Conservation (phyloP, 2,329 filamentous ascomycete genomes). For the Nemania serpens region DNA sequence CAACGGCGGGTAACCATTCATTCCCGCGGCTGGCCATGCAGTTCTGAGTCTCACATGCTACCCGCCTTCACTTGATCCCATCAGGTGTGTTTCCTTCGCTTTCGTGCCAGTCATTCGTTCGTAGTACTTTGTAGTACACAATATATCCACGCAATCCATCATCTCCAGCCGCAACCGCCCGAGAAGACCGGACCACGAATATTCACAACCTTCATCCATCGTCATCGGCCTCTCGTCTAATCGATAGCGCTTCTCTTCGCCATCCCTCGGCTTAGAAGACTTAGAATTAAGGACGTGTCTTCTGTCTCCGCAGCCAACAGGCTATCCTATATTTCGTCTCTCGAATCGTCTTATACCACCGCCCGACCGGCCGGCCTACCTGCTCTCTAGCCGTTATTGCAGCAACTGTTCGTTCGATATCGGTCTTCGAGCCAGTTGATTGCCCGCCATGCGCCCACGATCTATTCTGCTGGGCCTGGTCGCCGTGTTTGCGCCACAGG, state of each 20-base stretch:
- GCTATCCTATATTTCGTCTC: too few species aligned
- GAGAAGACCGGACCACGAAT: not conserved
- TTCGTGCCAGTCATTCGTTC: constrained; percentile 24
- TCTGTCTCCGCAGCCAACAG: too few species aligned
- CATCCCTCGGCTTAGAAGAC: too few species aligned
- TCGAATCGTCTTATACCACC: too few species aligned
- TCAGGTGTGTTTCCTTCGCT: not conserved
- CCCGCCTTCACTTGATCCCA: constrained; percentile 8
- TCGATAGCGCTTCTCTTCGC: too few species aligned
- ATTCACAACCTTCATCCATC: not conserved
- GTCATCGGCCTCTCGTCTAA: not conserved
- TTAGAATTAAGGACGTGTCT: too few species aligned
- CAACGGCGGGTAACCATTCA: not conserved
- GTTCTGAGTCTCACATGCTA: constrained; percentile 11
- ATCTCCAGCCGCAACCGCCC: constrained; percentile 7
- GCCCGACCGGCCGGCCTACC: not conserved
- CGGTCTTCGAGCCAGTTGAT: constrained; percentile 8
- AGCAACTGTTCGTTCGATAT: constrained; percentile 8
- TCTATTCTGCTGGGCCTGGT: constrained; percentile 33
- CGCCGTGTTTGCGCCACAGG: constrained; percentile 32
- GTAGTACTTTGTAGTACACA: not conserved
- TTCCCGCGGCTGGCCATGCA: constrained; percentile 18
- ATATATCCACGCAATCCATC: constrained; percentile 1
- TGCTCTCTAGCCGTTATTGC: not conserved
- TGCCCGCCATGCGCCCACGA: constrained; percentile 36